Percentiles rank a stretch among this genome's conserved stretches.
Evolutionary conservation across 495 filamentous ascomycete species (phyloP).

Genomic region (Aspergillus leporis): DNA sequence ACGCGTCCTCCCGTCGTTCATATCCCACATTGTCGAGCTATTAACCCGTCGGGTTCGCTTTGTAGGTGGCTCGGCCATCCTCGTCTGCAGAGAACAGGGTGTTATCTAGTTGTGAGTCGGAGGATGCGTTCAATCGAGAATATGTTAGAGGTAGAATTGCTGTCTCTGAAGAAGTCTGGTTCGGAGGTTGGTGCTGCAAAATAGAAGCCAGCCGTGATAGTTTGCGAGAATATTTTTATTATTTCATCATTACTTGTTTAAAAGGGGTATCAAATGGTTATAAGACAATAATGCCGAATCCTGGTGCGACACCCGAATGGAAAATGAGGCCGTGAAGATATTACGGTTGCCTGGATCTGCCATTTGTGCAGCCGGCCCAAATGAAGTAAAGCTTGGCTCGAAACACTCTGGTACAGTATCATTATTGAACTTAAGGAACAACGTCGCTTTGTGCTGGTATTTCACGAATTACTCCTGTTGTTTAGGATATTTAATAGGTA

Average conservation of each 20-base stretch:
- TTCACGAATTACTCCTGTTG: too few relatives aligned
- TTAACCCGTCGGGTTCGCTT: slow-evolving; percentile 56
- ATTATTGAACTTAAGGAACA: neutral
- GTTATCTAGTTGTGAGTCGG: slow-evolving; percentile 19
- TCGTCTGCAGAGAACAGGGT: slow-evolving; percentile 14
- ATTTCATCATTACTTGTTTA: slow-evolving; percentile 2
- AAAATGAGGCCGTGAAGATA: slow-evolving; percentile 14
- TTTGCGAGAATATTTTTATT: neutral
- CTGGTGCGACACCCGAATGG: neutral
- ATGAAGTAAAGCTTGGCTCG: neutral
- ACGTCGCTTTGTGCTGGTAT: too few relatives aligned
- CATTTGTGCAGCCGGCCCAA: slow-evolving; percentile 17
- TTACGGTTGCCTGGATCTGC: slow-evolving; percentile 22
- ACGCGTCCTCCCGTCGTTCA: slow-evolving; percentile 34
- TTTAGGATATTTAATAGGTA: too few relatives aligned
- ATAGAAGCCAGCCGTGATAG: neutral
- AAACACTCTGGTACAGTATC: neutral
- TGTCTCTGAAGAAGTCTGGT: neutral
- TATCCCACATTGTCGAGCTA: slow-evolving; percentile 56
- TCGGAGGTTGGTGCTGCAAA: neutral
- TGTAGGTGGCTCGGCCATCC: slow-evolving; percentile 54
- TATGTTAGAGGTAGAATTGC: neutral
- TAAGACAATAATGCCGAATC: neutral
- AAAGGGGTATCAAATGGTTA: slow-evolving; percentile 5
- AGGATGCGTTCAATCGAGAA: neutral